Base-by-base conservation (phyloP, 2,329 filamentous ascomycete genomes). In the Dactylellina leptospora region DNA sequence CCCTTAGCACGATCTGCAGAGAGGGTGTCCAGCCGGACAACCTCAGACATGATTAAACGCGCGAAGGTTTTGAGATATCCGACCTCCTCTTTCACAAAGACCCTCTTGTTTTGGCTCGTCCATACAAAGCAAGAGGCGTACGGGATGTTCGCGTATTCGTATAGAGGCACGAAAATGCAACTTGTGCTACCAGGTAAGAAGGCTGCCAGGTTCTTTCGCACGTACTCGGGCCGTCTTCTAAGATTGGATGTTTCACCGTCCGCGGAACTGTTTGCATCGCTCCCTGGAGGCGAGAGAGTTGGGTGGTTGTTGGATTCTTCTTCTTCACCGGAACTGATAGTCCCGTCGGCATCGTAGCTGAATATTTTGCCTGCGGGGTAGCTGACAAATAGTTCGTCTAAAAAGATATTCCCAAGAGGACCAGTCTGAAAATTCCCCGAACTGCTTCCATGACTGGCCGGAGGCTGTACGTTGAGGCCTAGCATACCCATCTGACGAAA, bases 31-130 rank as follows among this genome's bases (percentile, higher is more conserved):
- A 85, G 71, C 1, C 83, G 80, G 0, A 83, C 81, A 0, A 88
- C 79, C 58, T 88, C 85, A 0, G 84, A 82, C 81, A 86, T 86
- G 13, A 85, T 83, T 0, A 83, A 82, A 58, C 84, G 83, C 0
- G 82, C 82, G 71, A 87, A 86, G 0, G 82, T 83, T 3, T 79
- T 78, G 4, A 84, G 84, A 10, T 80, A 83, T 1, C 87, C 79
- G 33, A 86, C 85, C 4, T 82, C 80, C 23, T 82, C 78, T 0
- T 79, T 74, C 0, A 81, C 81, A 30, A 86, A 82, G 1, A 81
- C 77, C 1, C 83, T 81, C 0, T 80, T 81, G 0, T 80, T 78
- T 1, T 76, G 78, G 1, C 77, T 79, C 0, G 84, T 85, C 79
- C 84, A 85, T 2, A 82, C 77, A 42, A 86, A 83, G 3, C 81